Evolutionary conservation across 306 rosid species (phyloP).

Genomic region (Leucaena leucocephala): DNA sequence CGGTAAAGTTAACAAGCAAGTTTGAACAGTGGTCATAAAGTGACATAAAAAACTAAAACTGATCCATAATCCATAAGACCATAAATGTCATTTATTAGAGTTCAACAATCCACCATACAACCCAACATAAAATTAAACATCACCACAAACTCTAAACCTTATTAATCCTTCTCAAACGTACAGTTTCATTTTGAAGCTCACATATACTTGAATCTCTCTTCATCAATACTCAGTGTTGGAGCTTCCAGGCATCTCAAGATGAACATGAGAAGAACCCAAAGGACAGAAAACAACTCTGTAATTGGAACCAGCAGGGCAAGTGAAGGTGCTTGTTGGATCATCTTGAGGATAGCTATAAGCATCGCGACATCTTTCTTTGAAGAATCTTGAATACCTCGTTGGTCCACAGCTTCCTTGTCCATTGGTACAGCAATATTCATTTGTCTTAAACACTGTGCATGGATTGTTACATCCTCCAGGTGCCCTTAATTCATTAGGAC

Average conservation of each 20-base stretch:
- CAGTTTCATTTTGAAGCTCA: background rate
- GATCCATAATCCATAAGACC: background rate
- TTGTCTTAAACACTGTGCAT: slow-evolving; percentile 46
- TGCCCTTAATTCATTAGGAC: slow-evolving; percentile 40
- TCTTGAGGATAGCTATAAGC: slow-evolving; percentile 53
- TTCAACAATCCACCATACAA: background rate
- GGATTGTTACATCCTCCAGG: slow-evolving; percentile 57
- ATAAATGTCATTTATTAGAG: background rate
- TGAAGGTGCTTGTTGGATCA: slow-evolving; percentile 43
- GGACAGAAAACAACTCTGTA: slow-evolving; percentile 53
- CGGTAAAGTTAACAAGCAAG: background rate
- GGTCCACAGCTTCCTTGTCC: slow-evolving; percentile 40
- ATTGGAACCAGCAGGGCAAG: slow-evolving; percentile 47
- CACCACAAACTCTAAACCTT: background rate
- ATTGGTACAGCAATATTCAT: slow-evolving; percentile 42
- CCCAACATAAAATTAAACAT: background rate
- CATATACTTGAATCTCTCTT: background rate
- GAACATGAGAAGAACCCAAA: background rate
- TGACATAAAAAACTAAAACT: background rate
- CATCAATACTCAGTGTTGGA: background rate
- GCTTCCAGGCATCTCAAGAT: slow-evolving; percentile 23
- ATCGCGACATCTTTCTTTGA: slow-evolving; percentile 45
- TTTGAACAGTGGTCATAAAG: background rate
- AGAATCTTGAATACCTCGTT: slow-evolving; percentile 39
- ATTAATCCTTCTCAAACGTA: background rate